phyloP scores from a whole-genome alignment of 805 yeast species.

The Cyberlindnera galapagoensis region DNA sequence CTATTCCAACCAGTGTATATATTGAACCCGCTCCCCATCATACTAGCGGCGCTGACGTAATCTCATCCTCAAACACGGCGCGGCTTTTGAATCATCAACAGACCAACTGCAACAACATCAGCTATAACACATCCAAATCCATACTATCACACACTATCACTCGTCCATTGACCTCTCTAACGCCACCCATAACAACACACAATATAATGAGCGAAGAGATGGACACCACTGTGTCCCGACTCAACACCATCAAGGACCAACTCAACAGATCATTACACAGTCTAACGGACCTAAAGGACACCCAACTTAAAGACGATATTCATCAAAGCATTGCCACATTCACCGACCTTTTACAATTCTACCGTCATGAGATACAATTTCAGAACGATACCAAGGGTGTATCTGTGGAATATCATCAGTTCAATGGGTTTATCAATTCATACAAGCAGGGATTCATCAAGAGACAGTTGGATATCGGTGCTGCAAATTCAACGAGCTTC shows the following conservation, averaged over 20 bases:
- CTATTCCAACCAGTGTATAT: too few species aligned
- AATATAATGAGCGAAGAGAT: slow-evolving; percentile 1
- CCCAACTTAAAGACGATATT: slow-evolving; percentile 11
- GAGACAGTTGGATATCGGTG: slow-evolving; percentile 16
- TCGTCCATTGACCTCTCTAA: too few species aligned
- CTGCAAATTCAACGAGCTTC: slow-evolving; percentile 5
- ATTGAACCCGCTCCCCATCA: too few species aligned
- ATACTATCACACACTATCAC: too few species aligned
- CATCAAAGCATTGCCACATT: slow-evolving; percentile 12
- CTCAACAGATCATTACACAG: slow-evolving; percentile 9
- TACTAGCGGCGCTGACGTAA: too few species aligned
- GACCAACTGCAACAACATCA: too few species aligned
- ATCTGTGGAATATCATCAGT: slow-evolving; percentile 7
- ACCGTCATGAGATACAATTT: slow-evolving; percentile 14
- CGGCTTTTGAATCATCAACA: too few species aligned
- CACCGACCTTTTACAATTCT: slow-evolving; percentile 10
- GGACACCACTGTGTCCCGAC: slow-evolving; percentile 4
- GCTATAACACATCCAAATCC: too few species aligned
- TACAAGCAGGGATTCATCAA: slow-evolving; percentile 12
- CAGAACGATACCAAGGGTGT: background rate
- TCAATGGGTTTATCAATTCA: slow-evolving; percentile 13
- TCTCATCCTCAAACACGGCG: too few species aligned
- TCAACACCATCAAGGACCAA: slow-evolving; percentile 4
- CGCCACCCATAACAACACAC: too few species aligned
- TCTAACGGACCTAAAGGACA: slow-evolving; percentile 10